A percentile compares a stretch with the other conserved stretches of the same genome.
phyloP scores from a whole-genome alignment of 331 rosid species.

The Cydonia oblonga region DNA sequence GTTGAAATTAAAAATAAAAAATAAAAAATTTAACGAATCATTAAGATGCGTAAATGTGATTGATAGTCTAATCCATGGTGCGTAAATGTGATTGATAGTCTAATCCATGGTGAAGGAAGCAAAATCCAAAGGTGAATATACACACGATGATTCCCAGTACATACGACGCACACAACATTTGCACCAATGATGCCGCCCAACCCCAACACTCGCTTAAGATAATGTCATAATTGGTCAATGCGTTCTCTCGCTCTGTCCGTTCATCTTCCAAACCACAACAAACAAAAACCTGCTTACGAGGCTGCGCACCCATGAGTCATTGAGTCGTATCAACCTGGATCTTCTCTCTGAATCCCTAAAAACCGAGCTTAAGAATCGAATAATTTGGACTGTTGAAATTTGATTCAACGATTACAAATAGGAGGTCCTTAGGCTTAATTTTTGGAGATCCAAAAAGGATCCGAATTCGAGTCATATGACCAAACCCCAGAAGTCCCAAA shows the following conservation, averaged over 20 bases:
- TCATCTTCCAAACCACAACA: slow-evolving; percentile 13
- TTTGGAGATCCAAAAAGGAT: too few relatives aligned
- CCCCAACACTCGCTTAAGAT: not conserved
- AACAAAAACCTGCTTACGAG: not conserved
- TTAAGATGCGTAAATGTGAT: too few relatives aligned
- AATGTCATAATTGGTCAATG: not conserved
- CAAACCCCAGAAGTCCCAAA: not conserved
- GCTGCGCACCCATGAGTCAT: not conserved
- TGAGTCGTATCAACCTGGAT: too few relatives aligned
- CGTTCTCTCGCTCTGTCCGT: not conserved
- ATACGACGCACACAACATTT: not conserved
- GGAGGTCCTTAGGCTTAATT: too few relatives aligned
- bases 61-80: not conserved
- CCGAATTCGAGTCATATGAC: not conserved
- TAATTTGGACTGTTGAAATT: too few relatives aligned
- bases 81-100: too few relatives aligned
- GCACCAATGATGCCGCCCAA: not conserved
- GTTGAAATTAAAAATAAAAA: too few relatives aligned
- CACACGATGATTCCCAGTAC: not conserved
- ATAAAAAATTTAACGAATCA: too few relatives aligned
- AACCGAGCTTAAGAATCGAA: too few relatives aligned
- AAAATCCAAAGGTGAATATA: too few relatives aligned
- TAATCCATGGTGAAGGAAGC: not conserved
- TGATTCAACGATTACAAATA: too few relatives aligned
- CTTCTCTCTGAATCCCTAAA: too few relatives aligned